Evolutionary conservation across 495 filamentous ascomycete genomes (phyloP), one percentile per base, ranked within the genome.

Genomic region (Aspergillus indologenus): DNA sequence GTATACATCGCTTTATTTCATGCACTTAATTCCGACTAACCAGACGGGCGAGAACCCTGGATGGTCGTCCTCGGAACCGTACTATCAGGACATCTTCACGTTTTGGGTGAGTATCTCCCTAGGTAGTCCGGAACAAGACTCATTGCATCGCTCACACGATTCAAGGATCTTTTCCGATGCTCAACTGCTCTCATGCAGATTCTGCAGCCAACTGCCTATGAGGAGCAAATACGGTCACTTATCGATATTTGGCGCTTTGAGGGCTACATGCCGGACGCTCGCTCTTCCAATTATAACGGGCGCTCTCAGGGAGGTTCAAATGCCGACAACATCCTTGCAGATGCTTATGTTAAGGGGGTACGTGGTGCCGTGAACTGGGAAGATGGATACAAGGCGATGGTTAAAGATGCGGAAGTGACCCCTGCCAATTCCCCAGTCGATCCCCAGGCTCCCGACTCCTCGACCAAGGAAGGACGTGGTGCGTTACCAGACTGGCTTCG

Each of bases 271-370:
- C 85, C 86, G 2, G 85, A 88, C 61, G 83, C 71, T 1, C 80
- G 84, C n/a, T 87, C 83, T 5, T 86, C 82, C 14, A 88, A 90
- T 67, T 90, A 80, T 71, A 91, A 89, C 59, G 88, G 88, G 47
- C 78, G 81, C 14, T 80, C 79, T 1, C 88, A 91, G 72, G 90
- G 87, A 7, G 88, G 88, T 8, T 89, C 83, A 7, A 90, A 90
- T 60, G 83, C 83, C 1, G 88, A 91, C 67, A 89, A 87, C 59
- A 76, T 91, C 8, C 79, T 91, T 22, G 88, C 87, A 0, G 88
- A 91, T 63, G 87, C 87, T 1, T 90, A 85, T 60, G 82, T 90
- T 34, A 90, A 90, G 58, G 86, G 87, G 1, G 82, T 91, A 20
- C 75, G 81, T 12, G 81, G 79, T 7, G 74, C 68, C n/a, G 71